Conservation (phyloP, 163 green algal species). For the Scenedesmus sp. region DNA sequence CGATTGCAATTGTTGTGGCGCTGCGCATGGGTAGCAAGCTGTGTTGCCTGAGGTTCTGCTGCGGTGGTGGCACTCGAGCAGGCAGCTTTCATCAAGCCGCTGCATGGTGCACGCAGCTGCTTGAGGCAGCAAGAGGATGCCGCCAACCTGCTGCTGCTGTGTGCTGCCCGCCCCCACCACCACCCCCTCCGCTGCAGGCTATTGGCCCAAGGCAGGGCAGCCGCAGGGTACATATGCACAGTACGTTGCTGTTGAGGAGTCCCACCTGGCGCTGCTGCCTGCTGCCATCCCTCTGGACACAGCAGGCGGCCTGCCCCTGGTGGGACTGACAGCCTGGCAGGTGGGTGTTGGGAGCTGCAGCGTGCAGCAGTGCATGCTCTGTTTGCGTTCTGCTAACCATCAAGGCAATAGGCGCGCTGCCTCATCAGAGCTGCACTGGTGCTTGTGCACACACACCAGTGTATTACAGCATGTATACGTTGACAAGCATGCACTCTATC, state of each 20-base stretch:
- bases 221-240: conserved; percentile 57
- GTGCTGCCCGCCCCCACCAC: too few relatives aligned
- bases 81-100: too few relatives aligned
- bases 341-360: neutral
- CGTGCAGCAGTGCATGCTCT: neutral
- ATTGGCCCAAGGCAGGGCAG: neutral
- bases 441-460: neutral
- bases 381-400: too few relatives aligned
- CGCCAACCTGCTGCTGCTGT: neutral
- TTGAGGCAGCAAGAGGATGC: too few relatives aligned
- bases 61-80: too few relatives aligned
- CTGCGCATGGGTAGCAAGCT: too few relatives aligned
- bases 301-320: conserved; percentile 33
- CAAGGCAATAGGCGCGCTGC: too few relatives aligned
- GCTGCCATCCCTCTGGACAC: conserved; percentile 43
- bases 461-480: neutral
- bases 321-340: conserved; percentile 50
- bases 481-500: too few relatives aligned
- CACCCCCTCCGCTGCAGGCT: neutral
- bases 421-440: too few relatives aligned
- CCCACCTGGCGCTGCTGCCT: conserved; percentile 51
- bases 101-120: too few relatives aligned
- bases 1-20: too few relatives aligned
- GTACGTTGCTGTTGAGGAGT: conserved; percentile 50
- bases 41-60: too few relatives aligned